These are phyloP conservation scores for Coffea canephora DNA, from an alignment of 257 asterid genomes.

Conservation along the genomic window DNA sequence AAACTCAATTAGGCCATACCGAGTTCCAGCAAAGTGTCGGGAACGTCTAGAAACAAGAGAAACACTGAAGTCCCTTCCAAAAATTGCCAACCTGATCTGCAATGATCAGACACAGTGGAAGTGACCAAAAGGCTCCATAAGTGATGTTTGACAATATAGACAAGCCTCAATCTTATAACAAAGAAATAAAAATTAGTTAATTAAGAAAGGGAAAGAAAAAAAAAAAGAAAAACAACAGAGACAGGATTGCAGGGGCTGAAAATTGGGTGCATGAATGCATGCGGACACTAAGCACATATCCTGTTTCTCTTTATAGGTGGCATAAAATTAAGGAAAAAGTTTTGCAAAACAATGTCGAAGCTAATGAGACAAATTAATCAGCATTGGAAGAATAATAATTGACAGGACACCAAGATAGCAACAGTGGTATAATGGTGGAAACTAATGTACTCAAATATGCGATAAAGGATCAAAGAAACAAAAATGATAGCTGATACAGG, in stretches of 20 bases:
- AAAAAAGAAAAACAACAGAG: background rate
- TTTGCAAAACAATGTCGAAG: background rate
- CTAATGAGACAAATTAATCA: background rate
- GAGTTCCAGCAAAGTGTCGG: slow-evolving; percentile 99
- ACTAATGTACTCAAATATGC: background rate
- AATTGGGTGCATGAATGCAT: background rate
- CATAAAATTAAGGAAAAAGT: background rate
- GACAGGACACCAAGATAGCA: background rate
- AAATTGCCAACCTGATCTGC: slow-evolving; percentile 83
- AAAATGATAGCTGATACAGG: too few relatives aligned
- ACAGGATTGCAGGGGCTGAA: background rate
- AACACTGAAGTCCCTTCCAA: slow-evolving; percentile 92
- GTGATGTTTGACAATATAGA: background rate
- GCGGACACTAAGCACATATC: background rate
- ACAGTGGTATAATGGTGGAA: background rate
- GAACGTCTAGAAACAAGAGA: slow-evolving; percentile 92
- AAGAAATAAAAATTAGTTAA: background rate
- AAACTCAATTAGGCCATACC: slow-evolving; percentile 45
- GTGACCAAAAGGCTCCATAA: slow-evolving; percentile 4
- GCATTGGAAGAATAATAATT: background rate
- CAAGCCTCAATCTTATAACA: background rate
- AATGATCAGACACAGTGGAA: slow-evolving; percentile 21
- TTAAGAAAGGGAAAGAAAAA: background rate
- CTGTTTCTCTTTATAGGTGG: background rate
- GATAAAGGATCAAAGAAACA: background rate